Conservation (phyloP, 2,329 filamentous ascomycete species). For the Colletotrichum lindemuthianum region DNA sequence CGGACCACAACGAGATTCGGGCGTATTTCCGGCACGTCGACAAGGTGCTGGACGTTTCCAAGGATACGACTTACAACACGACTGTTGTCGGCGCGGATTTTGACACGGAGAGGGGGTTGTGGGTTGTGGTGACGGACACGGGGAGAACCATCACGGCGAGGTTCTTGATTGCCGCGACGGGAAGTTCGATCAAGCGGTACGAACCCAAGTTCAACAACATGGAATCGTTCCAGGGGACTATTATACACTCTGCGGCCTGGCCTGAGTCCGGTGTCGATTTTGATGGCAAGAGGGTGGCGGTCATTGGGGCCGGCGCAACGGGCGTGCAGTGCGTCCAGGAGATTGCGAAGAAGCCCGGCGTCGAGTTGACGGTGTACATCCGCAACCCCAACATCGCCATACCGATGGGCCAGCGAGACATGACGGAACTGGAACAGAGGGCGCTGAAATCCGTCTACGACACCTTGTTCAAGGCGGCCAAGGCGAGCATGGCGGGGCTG, state of each 20-base stretch:
- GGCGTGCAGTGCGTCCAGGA: conserved; percentile 44
- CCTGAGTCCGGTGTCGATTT: conserved; percentile 37
- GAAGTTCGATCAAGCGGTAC: conserved; percentile 56
- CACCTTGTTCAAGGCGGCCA: conserved; percentile 54
- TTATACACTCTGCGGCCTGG: conserved; percentile 45
- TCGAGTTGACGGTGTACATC: conserved; percentile 59
- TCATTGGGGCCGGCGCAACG: conserved; percentile 46
- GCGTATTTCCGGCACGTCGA: conserved; percentile 59
- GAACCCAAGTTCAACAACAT: conserved; percentile 48
- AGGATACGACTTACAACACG: conserved; percentile 55
- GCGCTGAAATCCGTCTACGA: conserved; percentile 48
- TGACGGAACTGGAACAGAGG: conserved; percentile 58
- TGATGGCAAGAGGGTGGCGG: conserved; percentile 40
- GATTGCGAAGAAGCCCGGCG: conserved; percentile 46
- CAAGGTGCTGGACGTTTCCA: conserved; percentile 53
- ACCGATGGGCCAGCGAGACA: conserved; percentile 62
- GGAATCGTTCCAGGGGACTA: conserved; percentile 41
- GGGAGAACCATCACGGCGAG: conserved; percentile 50
- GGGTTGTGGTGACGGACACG: conserved; percentile 55
- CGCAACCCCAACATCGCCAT: conserved; percentile 67
- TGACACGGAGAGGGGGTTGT: conserved; percentile 47
- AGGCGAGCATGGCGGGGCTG: conserved; percentile 61
- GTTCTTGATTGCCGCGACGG: conserved; percentile 57
- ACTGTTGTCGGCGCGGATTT: conserved; percentile 54
- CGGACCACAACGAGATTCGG: conserved; percentile 51